Evolutionary conservation across 257 asterid genomes (phyloP).

Genomic region (Oldenlandia corymbosa): DNA sequence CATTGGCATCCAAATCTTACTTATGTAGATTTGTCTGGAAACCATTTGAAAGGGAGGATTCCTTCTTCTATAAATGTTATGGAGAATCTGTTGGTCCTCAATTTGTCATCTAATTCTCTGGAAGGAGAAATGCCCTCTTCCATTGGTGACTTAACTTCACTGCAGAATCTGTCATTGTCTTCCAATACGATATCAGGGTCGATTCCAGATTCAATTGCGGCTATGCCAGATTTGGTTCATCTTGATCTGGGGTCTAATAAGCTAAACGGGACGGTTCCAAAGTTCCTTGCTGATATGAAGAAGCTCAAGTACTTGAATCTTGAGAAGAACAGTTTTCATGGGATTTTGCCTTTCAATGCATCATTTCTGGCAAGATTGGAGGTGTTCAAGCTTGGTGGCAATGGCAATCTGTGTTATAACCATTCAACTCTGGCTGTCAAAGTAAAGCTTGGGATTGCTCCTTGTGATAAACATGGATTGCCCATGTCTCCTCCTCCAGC

Average conservation of each 20-base stretch:
- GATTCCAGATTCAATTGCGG: constrained; percentile 61
- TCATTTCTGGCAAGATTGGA: constrained; percentile 49
- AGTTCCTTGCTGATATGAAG: constrained; percentile 57
- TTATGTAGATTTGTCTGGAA: constrained; percentile 58
- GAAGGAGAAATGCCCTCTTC: constrained; percentile 61
- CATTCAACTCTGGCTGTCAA: constrained; percentile 48
- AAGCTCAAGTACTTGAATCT: constrained; percentile 67
- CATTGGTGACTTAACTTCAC: constrained; percentile 56
- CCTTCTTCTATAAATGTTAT: constrained; percentile 56
- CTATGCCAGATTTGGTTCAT: constrained; percentile 51
- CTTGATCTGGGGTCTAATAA: constrained; percentile 81
- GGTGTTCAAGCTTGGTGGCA: constrained; percentile 64
- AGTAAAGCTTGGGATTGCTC: constrained; percentile 85
- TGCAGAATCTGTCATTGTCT: constrained; percentile 58
- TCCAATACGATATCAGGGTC: constrained; percentile 60
- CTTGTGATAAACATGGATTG: constrained; percentile 75
- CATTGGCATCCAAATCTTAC: constrained; percentile 72
- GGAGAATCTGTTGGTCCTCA: constrained; percentile 48
- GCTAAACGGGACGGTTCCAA: constrained; percentile 79
- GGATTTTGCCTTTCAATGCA: constrained; percentile 79
- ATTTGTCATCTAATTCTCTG: constrained; percentile 71
- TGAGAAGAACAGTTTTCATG: constrained; percentile 63
- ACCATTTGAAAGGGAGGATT: constrained; percentile 56
- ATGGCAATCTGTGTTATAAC: constrained; percentile 77
- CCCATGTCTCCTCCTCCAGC: constrained; percentile 86